These are phyloP conservation scores for Maudiozyma barnettii DNA, from an alignment of 805 yeast species.

Conservation along the genomic window DNA sequence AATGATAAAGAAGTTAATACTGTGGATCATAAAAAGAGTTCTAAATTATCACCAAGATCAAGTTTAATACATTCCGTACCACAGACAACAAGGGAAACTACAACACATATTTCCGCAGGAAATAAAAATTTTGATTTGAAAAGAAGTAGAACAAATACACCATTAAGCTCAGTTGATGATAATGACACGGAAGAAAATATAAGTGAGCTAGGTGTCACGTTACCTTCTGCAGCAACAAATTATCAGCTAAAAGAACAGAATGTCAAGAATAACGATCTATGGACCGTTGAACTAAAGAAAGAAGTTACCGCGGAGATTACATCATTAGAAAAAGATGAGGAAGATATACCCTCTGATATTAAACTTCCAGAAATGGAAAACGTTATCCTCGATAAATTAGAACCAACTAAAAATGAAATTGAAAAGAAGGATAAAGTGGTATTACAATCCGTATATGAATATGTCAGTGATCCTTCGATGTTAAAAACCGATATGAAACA, in stretches of 20 bases:
- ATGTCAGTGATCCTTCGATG: conserved; percentile 13
- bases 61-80: conserved; percentile 26
- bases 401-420: background rate
- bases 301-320: background rate
- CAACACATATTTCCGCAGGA: conserved; percentile 9
- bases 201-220: background rate
- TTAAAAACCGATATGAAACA: conserved; percentile 14
- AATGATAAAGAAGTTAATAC: background rate
- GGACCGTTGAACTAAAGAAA: background rate
- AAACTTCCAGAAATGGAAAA: background rate
- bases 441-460: conserved; percentile 12
- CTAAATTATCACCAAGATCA: conserved; percentile 16
- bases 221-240: background rate
- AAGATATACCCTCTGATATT: background rate
- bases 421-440: background rate
- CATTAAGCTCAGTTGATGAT: background rate
- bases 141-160: background rate
- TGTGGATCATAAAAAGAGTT: background rate
- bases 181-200: background rate
- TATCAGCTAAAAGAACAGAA: background rate
- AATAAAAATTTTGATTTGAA: conserved; percentile 9
- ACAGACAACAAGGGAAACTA: conserved; percentile 18
- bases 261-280: background rate
- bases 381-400: background rate
- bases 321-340: background rate